Percentiles rank a stretch among this genome's conserved stretches.
Evolutionary conservation across 2,329 filamentous ascomycete species (phyloP).

Genomic region (Pseudogymnoascus sp.): DNA sequence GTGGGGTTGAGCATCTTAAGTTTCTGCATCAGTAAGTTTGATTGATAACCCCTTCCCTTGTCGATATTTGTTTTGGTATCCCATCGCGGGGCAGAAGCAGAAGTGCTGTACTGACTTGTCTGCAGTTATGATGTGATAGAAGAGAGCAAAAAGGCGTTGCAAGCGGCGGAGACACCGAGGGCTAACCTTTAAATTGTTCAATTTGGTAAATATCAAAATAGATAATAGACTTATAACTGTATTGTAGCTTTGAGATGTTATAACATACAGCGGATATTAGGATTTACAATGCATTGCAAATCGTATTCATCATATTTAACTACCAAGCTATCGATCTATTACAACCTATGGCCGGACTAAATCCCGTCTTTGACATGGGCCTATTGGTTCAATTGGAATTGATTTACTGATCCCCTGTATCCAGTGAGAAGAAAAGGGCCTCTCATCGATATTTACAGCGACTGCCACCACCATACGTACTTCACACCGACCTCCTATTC

Average conservation of each 20-base stretch:
- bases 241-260: not conserved
- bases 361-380: too few species aligned
- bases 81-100: not conserved
- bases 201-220: not conserved
- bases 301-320: too few species aligned
- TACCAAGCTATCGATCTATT: too few species aligned
- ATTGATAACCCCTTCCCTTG: not conserved
- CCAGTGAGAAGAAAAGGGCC: too few species aligned
- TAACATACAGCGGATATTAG: too few species aligned
- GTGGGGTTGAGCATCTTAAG: conserved; percentile 11
- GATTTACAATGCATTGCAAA: too few species aligned
- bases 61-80: not conserved
- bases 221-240: not conserved
- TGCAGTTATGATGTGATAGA: conserved; percentile 15
- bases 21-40: conserved; percentile 12
- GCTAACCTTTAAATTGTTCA: conserved; percentile 10
- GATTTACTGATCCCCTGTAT: too few species aligned
- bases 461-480: too few species aligned
- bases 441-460: too few species aligned
- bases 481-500: too few species aligned
- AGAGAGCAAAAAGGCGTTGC: conserved; percentile 11
- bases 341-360: too few species aligned
- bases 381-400: too few species aligned
- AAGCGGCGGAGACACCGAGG: conserved; percentile 4
- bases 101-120: not conserved